Conservation (phyloP, 805 yeast species). For the Isabelozyma gotoi region DNA sequence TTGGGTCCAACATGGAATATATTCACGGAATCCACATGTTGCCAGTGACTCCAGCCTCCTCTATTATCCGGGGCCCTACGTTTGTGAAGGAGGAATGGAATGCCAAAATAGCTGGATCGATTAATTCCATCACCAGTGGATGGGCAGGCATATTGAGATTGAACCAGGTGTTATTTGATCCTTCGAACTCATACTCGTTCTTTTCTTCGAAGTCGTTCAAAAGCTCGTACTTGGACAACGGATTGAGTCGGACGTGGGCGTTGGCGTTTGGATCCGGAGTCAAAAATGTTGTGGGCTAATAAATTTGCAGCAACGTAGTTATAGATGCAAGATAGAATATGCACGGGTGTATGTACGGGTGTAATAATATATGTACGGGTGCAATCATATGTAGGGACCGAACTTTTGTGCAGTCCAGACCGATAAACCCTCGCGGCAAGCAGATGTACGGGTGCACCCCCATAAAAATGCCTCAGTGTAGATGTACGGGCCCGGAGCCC, state of each 20-base stretch:
- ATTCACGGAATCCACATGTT: constrained; percentile 77
- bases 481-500: too few relatives aligned
- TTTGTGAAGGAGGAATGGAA: constrained; percentile 49
- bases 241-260: constrained; percentile 5
- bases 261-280: constrained; percentile 5
- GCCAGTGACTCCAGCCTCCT: constrained; percentile 63
- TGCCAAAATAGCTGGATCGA: constrained; percentile 24
- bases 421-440: too few relatives aligned
- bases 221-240: constrained; percentile 3
- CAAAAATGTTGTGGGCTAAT: neutral
- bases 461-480: too few relatives aligned
- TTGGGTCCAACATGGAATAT: constrained; percentile 57
- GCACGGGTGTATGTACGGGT: too few relatives aligned
- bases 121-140: constrained; percentile 44
- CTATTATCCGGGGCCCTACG: constrained; percentile 50
- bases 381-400: too few relatives aligned
- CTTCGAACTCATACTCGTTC: constrained; percentile 2
- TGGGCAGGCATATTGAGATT: constrained; percentile 54
- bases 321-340: too few relatives aligned
- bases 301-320: too few relatives aligned
- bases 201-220: neutral
- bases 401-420: too few relatives aligned
- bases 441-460: too few relatives aligned
- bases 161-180: constrained; percentile 7
- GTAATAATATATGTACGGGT: too few relatives aligned